A percentile compares a stretch with the other conserved stretches of the same genome.
phyloP scores from a whole-genome alignment of 2,329 filamentous ascomycete species.

The Sporothrix globosa region DNA sequence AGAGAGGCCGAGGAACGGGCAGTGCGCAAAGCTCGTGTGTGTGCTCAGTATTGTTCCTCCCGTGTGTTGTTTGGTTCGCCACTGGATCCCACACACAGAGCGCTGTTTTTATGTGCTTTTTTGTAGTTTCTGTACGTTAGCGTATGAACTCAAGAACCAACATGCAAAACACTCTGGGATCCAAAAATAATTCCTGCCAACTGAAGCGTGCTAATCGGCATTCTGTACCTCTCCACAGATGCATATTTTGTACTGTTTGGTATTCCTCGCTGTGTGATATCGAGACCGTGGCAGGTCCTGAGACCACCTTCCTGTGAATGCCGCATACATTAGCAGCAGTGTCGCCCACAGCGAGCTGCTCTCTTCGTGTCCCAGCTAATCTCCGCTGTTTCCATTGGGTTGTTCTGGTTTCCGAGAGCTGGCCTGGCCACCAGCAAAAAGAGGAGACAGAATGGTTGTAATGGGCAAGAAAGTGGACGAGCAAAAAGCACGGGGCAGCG shows the following conservation, averaged over 20 bases:
- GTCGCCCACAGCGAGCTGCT: conserved; percentile 1
- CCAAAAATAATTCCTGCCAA: not conserved
- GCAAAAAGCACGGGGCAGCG: conserved; percentile 31
- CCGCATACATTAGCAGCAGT: conserved; percentile 2
- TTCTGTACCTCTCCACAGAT: not conserved
- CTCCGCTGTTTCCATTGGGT: not conserved
- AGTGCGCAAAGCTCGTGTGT: conserved; percentile 14
- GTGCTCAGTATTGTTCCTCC: not conserved
- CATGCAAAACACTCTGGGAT: not conserved
- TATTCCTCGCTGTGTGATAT: not conserved
- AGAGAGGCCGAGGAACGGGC: conserved; percentile 13
- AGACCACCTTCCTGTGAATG: conserved; percentile 5
- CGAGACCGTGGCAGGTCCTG: not conserved
- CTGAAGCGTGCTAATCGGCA: not conserved
- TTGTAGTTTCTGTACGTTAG: conserved; percentile 1
- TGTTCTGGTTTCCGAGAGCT: conserved; percentile 5
- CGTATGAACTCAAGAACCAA: conserved; percentile 3
- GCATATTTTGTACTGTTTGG: not conserved
- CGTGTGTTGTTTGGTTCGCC: conserved; percentile 17
- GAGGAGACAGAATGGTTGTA: conserved; percentile 17
- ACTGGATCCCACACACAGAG: conserved; percentile 6
- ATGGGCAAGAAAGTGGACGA: not conserved
- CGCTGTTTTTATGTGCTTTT: conserved; percentile 10
- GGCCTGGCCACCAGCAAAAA: not conserved
- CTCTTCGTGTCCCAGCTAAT: conserved; percentile 4